phyloP scores from a whole-genome alignment of 176 grass and related monocot species.

The Zoysia pacifica region DNA sequence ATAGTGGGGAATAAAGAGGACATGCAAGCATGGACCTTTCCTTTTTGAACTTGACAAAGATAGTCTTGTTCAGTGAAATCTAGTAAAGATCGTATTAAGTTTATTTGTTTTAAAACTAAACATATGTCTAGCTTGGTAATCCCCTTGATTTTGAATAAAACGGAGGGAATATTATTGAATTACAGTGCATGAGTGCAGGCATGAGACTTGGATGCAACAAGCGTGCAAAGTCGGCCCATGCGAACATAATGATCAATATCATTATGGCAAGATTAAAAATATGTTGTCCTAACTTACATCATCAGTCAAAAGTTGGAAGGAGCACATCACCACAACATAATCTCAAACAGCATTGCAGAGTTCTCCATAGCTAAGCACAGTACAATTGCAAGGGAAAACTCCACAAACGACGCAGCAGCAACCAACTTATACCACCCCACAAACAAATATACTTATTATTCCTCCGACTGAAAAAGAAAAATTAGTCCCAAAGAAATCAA shows the following conservation, averaged over 20 bases:
- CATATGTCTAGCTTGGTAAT: neutral
- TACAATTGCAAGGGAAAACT: neutral
- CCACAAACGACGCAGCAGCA: neutral
- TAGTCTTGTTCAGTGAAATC: neutral
- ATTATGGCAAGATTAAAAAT: too few species aligned
- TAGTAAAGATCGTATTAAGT: neutral
- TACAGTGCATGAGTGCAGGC: neutral
- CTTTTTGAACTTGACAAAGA: conserved; percentile 32
- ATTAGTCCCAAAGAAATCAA: conserved; percentile 61
- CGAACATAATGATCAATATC: too few species aligned
- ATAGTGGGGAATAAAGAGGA: conserved; percentile 55
- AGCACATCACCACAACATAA: neutral
- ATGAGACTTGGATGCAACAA: too few species aligned
- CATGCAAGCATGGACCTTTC: conserved; percentile 31
- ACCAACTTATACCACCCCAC: conserved; percentile 48
- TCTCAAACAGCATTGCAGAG: neutral
- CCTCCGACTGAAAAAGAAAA: conserved; percentile 39
- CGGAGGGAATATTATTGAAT: neutral
- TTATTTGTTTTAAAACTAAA: neutral
- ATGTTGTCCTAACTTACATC: too few species aligned
- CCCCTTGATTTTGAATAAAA: neutral
- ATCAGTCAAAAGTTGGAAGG: too few species aligned
- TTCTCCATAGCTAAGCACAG: neutral
- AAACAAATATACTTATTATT: conserved; percentile 66
- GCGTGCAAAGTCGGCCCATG: too few species aligned